These are phyloP conservation scores for Volvox carteri DNA, from an alignment of 163 green algal genomes.

Conservation along the genomic window DNA sequence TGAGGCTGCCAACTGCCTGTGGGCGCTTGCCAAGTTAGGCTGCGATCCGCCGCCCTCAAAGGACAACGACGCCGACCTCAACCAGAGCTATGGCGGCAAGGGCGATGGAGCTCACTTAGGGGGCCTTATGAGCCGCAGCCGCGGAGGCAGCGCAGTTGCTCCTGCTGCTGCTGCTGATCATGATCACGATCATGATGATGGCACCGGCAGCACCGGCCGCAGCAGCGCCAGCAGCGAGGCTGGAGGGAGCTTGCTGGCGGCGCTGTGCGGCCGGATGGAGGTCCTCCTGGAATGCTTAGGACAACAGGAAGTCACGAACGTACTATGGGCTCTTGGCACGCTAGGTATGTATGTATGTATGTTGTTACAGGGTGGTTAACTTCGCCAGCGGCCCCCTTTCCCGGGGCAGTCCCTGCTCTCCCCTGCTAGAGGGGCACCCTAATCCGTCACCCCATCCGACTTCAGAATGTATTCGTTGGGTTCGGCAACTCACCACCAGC, in stretches of 20 bases:
- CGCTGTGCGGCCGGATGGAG: background rate
- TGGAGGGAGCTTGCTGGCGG: background rate
- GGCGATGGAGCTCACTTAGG: background rate
- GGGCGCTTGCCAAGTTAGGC: conserved; percentile 55
- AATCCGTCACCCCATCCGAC: no score
- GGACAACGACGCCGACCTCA: background rate
- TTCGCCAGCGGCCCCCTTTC: no score
- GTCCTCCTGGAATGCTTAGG: background rate
- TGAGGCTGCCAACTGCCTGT: conserved; percentile 51
- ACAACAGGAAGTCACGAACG: conserved; percentile 48
- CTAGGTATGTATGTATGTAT: no score
- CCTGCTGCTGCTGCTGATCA: no score
- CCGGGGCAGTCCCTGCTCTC: no score
- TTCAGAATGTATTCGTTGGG: no score
- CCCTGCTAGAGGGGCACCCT: no score
- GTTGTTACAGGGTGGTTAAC: no score
- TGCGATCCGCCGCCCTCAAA: background rate
- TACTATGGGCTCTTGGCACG: conserved; percentile 46
- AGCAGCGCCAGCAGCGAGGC: background rate
- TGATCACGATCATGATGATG: background rate
- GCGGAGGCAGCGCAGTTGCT: background rate
- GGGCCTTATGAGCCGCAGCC: background rate
- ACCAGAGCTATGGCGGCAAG: background rate
- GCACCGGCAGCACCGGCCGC: background rate
- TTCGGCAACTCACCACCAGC: no score